These are phyloP conservation scores for Dictyostelium brefeldianum DNA, from an alignment of 78 protist species.

Conservation along the genomic window DNA sequence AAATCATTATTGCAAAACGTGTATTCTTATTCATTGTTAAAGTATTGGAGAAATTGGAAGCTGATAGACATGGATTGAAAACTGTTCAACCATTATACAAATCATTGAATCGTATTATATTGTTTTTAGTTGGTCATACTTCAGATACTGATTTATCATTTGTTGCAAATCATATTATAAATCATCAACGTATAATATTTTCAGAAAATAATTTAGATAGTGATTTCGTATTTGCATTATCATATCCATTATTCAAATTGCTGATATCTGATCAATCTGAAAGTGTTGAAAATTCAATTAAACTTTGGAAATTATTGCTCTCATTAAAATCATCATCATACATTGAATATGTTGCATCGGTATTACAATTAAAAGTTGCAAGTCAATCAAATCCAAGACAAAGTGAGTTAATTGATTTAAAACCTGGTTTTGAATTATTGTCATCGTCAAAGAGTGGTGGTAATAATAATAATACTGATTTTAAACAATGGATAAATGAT, in stretches of 20 bases:
- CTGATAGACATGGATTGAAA: slow-evolving; percentile 42
- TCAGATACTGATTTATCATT: slow-evolving; percentile 16
- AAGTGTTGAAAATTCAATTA: slow-evolving; percentile 16
- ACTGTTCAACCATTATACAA: slow-evolving; percentile 42
- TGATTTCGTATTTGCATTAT: slow-evolving; percentile 31
- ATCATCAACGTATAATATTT: slow-evolving; percentile 67
- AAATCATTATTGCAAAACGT: slow-evolving; percentile 8
- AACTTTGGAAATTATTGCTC: slow-evolving; percentile 40
- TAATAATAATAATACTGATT: not conserved
- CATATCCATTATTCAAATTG: slow-evolving; percentile 25
- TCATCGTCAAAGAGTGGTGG: no score
- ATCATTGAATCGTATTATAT: slow-evolving; percentile 33
- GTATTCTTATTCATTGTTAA: slow-evolving; percentile 51
- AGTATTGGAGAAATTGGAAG: slow-evolving; percentile 62
- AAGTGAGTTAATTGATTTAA: slow-evolving; percentile 33
- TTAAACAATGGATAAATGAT: slow-evolving; percentile 35
- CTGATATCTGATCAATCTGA: slow-evolving; percentile 11
- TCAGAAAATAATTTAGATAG: slow-evolving; percentile 58
- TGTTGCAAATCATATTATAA: slow-evolving; percentile 40
- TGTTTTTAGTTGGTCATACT: slow-evolving; percentile 9
- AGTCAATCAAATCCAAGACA: not conserved
- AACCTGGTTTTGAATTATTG: slow-evolving; percentile 54
- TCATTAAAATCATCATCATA: not conserved
- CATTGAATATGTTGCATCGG: slow-evolving; percentile 6
- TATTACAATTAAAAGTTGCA: not conserved